phyloP scores from a whole-genome alignment of 768 basidiomycete genomes.

The Tulasnella calospora region DNA sequence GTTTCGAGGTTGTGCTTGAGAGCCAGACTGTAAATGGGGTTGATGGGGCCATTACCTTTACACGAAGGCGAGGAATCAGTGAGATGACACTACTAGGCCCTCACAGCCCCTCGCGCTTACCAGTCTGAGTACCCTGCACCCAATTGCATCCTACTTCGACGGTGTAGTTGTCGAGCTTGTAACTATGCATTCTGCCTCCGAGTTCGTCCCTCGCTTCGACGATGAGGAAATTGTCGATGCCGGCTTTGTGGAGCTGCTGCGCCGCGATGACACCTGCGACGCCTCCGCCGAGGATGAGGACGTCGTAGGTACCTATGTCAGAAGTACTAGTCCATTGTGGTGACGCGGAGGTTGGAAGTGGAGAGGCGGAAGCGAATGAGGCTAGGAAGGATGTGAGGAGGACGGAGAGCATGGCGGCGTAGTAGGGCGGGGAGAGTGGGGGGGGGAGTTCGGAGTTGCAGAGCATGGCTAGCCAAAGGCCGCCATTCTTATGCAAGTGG shows the following conservation, averaged over 20 bases:
- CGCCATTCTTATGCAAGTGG: too few relatives aligned
- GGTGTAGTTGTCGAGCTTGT: constrained; percentile 45
- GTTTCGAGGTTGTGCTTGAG: constrained; percentile 1
- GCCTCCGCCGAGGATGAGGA: constrained; percentile 62
- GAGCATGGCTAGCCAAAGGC: neutral
- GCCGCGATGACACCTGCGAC: constrained; percentile 63
- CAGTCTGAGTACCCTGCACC: constrained; percentile 46
- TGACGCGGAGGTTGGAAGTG: neutral
- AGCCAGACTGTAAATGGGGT: constrained; percentile 57
- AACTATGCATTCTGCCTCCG: constrained; percentile 56
- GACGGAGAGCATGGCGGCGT: neutral
- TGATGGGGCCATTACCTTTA: constrained; percentile 43
- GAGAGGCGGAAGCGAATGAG: neutral
- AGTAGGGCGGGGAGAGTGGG: neutral
- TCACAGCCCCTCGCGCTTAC: too few relatives aligned
- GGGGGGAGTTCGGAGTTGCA: neutral
- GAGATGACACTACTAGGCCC: too few relatives aligned
- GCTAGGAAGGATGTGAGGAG: neutral
- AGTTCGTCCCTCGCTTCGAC: constrained; percentile 54
- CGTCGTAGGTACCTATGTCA: constrained; percentile 29
- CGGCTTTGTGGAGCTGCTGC: constrained; percentile 47
- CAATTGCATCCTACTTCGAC: constrained; percentile 50
- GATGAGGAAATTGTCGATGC: constrained; percentile 54
- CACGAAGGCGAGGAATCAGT: neutral
- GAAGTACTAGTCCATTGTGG: neutral